Evolutionary conservation across 192 early-diverging fungal species (phyloP).

Genomic region (Gonapodya prolifera): DNA sequence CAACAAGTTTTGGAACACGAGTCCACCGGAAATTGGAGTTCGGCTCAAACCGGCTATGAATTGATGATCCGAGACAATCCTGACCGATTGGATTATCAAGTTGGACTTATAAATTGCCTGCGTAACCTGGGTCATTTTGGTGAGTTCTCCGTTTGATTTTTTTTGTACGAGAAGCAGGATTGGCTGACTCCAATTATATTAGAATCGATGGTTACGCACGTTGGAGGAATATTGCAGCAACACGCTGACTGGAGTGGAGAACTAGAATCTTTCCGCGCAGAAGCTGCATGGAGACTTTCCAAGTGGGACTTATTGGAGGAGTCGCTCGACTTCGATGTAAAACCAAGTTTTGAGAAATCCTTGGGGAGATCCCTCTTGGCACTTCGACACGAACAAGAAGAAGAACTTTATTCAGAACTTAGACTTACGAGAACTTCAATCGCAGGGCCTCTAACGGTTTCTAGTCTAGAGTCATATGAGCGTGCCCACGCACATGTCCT

Average conservation of each 20-base stretch:
- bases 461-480: slow-evolving; percentile 52
- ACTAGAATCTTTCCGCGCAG: slow-evolving; percentile 34
- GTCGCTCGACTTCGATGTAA: slow-evolving; percentile 21
- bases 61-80: slow-evolving; percentile 28
- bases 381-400: slow-evolving; percentile 20
- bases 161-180: neutral
- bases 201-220: slow-evolving; percentile 39
- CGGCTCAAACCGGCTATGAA: slow-evolving; percentile 55
- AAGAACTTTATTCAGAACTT: slow-evolving; percentile 21
- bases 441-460: slow-evolving; percentile 36
- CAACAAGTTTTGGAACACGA: slow-evolving; percentile 56
- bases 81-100: slow-evolving; percentile 25
- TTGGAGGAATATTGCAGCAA: slow-evolving; percentile 20
- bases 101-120: slow-evolving; percentile 53
- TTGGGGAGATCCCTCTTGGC: slow-evolving; percentile 37
- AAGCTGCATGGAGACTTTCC: slow-evolving; percentile 52
- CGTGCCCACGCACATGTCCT: slow-evolving; percentile 42
- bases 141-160: slow-evolving; percentile 17
- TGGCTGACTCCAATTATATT: neutral
- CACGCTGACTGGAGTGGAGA: slow-evolving; percentile 35
- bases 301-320: slow-evolving; percentile 41
- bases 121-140: slow-evolving; percentile 57
- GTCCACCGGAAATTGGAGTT: slow-evolving; percentile 44
- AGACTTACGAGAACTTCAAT: slow-evolving; percentile 26
- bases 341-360: slow-evolving; percentile 35